Evolutionary conservation across 1,284 basidiomycete species (phyloP).

Genomic region (Stereum hirsutum): DNA sequence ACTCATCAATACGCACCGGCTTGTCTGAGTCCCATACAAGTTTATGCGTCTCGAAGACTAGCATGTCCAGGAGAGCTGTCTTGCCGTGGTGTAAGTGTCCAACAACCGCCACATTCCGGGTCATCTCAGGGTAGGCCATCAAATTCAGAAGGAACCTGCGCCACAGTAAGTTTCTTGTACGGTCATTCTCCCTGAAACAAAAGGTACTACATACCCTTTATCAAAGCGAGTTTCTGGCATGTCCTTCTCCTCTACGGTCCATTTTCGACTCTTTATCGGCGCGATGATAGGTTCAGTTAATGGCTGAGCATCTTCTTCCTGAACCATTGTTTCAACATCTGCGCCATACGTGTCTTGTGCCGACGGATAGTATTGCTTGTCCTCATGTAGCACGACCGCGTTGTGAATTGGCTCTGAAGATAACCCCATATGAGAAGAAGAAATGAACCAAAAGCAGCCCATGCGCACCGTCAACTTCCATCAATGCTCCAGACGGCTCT

Average conservation of each 20-base stretch:
- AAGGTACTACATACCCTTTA: constrained; percentile 59
- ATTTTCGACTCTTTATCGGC: constrained; percentile 89
- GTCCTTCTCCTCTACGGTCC: constrained; percentile 87
- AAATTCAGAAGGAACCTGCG: constrained; percentile 86
- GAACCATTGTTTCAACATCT: constrained; percentile 93
- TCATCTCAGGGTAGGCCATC: constrained; percentile 89
- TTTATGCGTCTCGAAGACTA: constrained; percentile 95
- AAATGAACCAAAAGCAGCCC: background rate
- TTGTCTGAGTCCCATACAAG: constrained; percentile 87
- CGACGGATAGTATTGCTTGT: constrained; percentile 97
- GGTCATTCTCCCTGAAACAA: constrained; percentile 8
- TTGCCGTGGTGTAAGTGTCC: constrained; percentile 98
- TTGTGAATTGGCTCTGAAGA: constrained; percentile 65
- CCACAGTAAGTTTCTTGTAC: constrained; percentile 8
- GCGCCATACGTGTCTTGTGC: constrained; percentile 90
- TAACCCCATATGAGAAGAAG: constrained; percentile 1
- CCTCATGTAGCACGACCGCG: constrained; percentile 90
- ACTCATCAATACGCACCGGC: constrained; percentile 44
- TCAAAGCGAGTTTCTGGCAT: constrained; percentile 92
- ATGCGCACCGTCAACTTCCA: constrained; percentile 73
- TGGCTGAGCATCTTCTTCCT: constrained; percentile 97
- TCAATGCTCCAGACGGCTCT: constrained; percentile 51
- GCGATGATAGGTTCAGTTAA: constrained; percentile 94
- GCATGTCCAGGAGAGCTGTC: constrained; percentile 94
- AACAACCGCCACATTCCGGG: constrained; percentile 90